Base-by-base conservation (phyloP, 2,329 filamentous ascomycete species). In the Paraphoma chrysanthemicola region DNA sequence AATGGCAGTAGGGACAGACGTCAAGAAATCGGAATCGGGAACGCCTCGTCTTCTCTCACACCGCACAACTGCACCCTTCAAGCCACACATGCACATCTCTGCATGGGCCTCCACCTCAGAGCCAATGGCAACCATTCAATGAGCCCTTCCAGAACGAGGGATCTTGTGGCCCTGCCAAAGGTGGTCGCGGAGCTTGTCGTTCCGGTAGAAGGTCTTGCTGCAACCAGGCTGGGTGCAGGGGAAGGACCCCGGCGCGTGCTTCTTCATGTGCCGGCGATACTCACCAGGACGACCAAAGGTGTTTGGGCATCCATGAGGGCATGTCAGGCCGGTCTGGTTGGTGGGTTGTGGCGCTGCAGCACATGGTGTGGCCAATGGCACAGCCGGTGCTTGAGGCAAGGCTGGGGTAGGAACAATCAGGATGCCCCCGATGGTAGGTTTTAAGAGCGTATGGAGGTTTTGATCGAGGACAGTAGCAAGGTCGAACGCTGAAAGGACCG, bases 231-330 rank as follows among this genome's bases (percentile, higher is more conserved):
- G 18, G 0, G 28, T 11, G 52, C 67, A 69, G 17, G 12, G 30
- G 36, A 43, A 57, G 9, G 38, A 30, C 0, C 23, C 45, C 1
- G 28, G 9, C 8, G 23, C 36, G 31, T 69, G 63, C 39, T 53
- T 67, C 38, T 49, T 54, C 50, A 61, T 56, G 42, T 69, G 66
- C 18, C 66, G 64, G 33, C 60, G 61, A 31, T 53, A 63, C 23
- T 68, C 63, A 41, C 48, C 52, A 6, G 48, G n/a, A 33, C 58
- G 62, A 18, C 52, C 16, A 33, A 67, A 67, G 1, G 56, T 64
- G 10, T 3, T 17, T 2, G 1, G 2, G 30, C 56, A 65, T 23
- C 47, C 49, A 14, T 44, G 33, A 18, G 51, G 44, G 31, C 56
- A 65, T 41, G 16, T 45, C 33, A 6, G 12, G 33, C 44, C 17